These are phyloP conservation scores for Cucurbita ficifolia DNA, from an alignment of 306 rosid genomes.

Conservation along the genomic window DNA sequence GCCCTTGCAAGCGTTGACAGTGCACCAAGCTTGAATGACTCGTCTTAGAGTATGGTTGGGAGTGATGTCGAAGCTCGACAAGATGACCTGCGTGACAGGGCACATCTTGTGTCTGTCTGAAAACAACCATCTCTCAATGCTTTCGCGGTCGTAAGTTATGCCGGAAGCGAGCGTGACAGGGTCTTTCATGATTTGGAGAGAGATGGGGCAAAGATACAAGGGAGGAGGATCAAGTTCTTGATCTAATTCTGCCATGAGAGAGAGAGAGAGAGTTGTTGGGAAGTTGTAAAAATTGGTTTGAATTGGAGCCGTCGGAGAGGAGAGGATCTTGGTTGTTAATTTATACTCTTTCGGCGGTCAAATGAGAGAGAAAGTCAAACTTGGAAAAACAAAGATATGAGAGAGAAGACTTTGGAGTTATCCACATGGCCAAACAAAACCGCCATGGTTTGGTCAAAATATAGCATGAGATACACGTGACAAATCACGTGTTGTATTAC, in stretches of 20 bases:
- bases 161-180: slow-evolving; percentile 65
- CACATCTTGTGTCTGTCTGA: slow-evolving; percentile 27
- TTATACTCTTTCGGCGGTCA: neutral
- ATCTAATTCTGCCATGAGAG: slow-evolving; percentile 36
- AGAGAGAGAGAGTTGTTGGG: neutral
- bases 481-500: neutral
- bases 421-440: neutral
- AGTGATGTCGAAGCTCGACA: slow-evolving; percentile 37
- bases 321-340: neutral
- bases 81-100: slow-evolving; percentile 43
- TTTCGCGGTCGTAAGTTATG: slow-evolving; percentile 62
- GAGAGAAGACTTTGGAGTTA: neutral
- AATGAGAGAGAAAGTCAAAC: neutral
- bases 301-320: neutral
- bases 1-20: slow-evolving; percentile 23
- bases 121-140: slow-evolving; percentile 65
- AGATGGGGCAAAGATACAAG: slow-evolving; percentile 55
- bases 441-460: neutral
- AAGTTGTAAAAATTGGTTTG: neutral
- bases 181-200: slow-evolving; percentile 63
- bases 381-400: neutral
- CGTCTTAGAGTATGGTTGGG: slow-evolving; percentile 69
- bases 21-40: slow-evolving; percentile 66
- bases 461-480: neutral
- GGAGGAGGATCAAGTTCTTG: slow-evolving; percentile 28